Evolutionary conservation across 805 yeast genomes (phyloP).

Genomic region (Saturnispora quitensis): DNA sequence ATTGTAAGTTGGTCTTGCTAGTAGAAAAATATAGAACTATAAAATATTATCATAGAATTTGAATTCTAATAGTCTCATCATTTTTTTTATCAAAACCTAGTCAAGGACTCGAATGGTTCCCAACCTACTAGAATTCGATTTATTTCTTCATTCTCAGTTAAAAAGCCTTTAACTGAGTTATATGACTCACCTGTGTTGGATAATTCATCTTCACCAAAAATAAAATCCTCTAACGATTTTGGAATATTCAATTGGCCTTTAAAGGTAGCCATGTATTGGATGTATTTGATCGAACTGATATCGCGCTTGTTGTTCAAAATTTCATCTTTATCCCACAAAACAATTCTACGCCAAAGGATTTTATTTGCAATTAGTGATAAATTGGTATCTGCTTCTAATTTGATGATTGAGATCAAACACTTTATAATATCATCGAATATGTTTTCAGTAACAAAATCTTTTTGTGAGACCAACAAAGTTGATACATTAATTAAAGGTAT

Average conservation of each 20-base stretch:
- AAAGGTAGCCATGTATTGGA: neutral
- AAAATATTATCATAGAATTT: neutral
- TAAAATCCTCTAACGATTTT: neutral
- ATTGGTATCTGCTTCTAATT: neutral
- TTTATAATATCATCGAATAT: neutral
- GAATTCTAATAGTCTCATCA: neutral
- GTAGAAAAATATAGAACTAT: neutral
- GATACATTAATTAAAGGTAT: neutral
- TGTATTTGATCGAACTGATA: neutral
- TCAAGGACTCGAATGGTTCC: neutral
- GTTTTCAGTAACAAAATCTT: neutral
- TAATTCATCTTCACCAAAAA: neutral
- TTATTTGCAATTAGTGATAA: neutral
- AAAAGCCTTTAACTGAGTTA: neutral
- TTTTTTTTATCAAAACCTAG: neutral
- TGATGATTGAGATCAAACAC: neutral
- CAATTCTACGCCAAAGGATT: slow-evolving; percentile 2
- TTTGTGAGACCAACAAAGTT: neutral
- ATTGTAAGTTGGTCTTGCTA: neutral
- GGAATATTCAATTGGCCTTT: neutral
- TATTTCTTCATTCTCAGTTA: neutral
- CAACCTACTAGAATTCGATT: neutral
- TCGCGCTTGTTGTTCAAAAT: neutral
- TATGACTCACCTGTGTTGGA: neutral
- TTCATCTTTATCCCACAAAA: neutral